Base-by-base conservation (phyloP, 768 basidiomycete species). In the Crepidotus variabilis region DNA sequence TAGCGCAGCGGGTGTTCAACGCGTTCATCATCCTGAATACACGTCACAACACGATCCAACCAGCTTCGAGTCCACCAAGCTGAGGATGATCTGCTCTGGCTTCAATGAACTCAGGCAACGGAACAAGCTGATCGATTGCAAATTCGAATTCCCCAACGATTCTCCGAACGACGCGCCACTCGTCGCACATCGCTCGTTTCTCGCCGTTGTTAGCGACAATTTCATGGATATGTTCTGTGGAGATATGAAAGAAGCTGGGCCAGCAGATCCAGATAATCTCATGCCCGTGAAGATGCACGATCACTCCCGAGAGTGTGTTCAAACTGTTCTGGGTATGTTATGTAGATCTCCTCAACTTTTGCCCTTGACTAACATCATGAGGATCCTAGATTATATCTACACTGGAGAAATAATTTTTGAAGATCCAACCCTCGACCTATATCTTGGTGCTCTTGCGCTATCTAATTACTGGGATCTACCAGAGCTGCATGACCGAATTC, bases 131-230 rank as follows among this genome's bases (percentile, higher is more conserved):
- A 73, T 70, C 0, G 78, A 80, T 59, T 70, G 78, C 21, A 50
- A 61, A 3, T 75, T 82, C 51, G 49, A 61, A 21, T 58, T 71
- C 0, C 49, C 55, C 20, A 62, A 65, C 2, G 55, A 60, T 10
- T 63, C 65, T 7, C 62, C 48, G 6, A 60, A 56, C 16, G 60
- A 54, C 3, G 55, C 45, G n/a, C 33, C 47, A 2, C 47, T 28
- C 3, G 63, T 77, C n/a, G 78, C 74, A 0, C 79, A 80, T 60
- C 72, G 75, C 4, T 56, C 66, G 2, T 75, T 76, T 55, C 62
- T 81, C 33, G 70, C 71, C 14, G 72, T 71, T 3, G 67, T 59
- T 33, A 71, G 69, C 59, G 61, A 65, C 13, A 62, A 71, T 56
- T 75, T 78, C 58, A 52, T 58, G 14, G 60, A 67, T 48, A 51